Evolutionary conservation across 352 stramenopile species (phyloP).

Genomic region (Globisporangium takayamanum): DNA sequence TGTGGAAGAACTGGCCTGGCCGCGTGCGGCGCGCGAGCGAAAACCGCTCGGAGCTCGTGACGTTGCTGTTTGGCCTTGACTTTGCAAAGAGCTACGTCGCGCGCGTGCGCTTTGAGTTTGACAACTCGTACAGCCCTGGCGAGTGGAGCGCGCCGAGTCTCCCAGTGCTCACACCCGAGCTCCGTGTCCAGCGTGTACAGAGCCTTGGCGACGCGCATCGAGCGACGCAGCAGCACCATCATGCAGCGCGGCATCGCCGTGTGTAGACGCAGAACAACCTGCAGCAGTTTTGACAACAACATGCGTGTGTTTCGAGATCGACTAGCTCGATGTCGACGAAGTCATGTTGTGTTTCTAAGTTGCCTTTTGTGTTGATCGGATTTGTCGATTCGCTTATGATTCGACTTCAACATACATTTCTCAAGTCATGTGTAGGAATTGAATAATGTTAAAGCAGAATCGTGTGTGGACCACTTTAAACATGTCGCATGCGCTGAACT

Average conservation of each 20-base stretch:
- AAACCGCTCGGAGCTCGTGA: slow-evolving; percentile 49
- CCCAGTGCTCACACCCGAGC: slow-evolving; percentile 35
- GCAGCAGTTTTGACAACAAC: too few species aligned
- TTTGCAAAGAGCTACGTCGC: slow-evolving; percentile 71
- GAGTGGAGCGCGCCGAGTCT: slow-evolving; percentile 60
- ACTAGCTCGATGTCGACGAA: too few species aligned
- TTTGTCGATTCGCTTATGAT: too few species aligned
- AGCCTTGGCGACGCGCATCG: not conserved
- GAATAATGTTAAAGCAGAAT: too few species aligned
- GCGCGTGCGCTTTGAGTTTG: slow-evolving; percentile 65
- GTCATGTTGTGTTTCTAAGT: too few species aligned
- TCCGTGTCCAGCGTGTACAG: slow-evolving; percentile 15
- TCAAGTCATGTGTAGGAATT: too few species aligned
- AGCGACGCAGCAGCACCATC: not conserved
- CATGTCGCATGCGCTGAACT: too few species aligned
- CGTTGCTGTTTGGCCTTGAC: slow-evolving; percentile 63
- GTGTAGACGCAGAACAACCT: not conserved
- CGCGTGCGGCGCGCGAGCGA: slow-evolving; percentile 33
- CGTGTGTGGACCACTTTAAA: too few species aligned
- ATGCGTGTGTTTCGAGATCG: too few species aligned
- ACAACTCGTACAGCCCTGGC: slow-evolving; percentile 25
- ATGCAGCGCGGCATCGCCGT: not conserved
- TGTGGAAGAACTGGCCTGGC: slow-evolving; percentile 74
- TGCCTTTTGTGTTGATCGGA: too few species aligned
- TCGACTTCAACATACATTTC: too few species aligned